Conservation (phyloP, 2,329 filamentous ascomycete species). For the Fusarium sp. region DNA sequence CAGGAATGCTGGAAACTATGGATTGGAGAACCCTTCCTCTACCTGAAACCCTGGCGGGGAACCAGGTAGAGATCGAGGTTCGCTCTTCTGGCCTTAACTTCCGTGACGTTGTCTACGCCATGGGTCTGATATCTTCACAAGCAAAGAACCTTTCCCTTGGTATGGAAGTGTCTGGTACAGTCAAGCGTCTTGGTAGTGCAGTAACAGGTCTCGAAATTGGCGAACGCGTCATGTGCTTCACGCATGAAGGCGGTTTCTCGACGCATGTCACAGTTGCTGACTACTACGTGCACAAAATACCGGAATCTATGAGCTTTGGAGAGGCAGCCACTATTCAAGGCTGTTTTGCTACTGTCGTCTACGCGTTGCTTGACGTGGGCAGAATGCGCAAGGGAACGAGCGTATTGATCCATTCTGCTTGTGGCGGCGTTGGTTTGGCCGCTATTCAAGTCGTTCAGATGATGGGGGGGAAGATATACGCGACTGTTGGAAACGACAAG, state of each 20-base stretch:
- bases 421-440: conserved; percentile 48
- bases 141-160: not conserved
- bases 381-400: conserved; percentile 49
- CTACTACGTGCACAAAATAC: conserved; percentile 46
- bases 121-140: conserved; percentile 11
- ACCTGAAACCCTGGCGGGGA: not conserved
- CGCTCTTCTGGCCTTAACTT: conserved; percentile 17
- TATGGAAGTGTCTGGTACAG: not conserved
- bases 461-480: conserved; percentile 43
- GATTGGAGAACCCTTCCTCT: not conserved
- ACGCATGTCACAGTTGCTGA: conserved; percentile 13
- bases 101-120: conserved; percentile 11
- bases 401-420: conserved; percentile 51
- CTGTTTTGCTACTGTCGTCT: conserved; percentile 48
- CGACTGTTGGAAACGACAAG: conserved; percentile 36
- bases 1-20: conserved; percentile 8
- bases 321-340: conserved; percentile 50
- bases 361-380: conserved; percentile 27
- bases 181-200: conserved; percentile 5
- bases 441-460: conserved; percentile 46
- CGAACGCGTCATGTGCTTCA: conserved; percentile 38
- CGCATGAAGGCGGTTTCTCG: conserved; percentile 8
- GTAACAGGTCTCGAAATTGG: conserved; percentile 25
- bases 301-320: conserved; percentile 49
- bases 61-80: conserved; percentile 8